Conservation (phyloP, 495 filamentous ascomycete genomes). For the Aspergillus biplanus region DNA sequence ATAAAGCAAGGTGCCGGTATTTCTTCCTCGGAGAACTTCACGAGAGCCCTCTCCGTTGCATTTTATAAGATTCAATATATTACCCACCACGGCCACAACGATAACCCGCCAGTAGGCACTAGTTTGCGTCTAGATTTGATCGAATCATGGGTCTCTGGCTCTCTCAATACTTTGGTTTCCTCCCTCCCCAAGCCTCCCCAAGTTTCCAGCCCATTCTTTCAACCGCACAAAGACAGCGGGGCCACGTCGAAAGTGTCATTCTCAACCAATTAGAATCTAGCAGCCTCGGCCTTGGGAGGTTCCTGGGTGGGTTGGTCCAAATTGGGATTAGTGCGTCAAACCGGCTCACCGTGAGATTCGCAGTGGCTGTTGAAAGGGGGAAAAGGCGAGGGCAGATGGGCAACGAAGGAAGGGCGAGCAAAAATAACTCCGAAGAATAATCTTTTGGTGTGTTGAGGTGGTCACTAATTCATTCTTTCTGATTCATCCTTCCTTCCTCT, state of each 20-base stretch:
- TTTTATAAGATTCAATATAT: no score
- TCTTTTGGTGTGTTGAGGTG: neutral
- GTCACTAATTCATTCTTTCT: neutral
- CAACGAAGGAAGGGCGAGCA: neutral
- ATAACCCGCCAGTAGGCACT: no score
- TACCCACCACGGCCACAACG: no score
- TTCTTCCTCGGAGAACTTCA: no score
- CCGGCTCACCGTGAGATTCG: conserved; percentile 12
- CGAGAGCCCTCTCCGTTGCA: no score
- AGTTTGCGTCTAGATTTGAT: no score
- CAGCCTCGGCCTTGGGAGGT: neutral
- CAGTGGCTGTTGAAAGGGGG: neutral
- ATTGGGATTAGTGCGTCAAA: neutral
- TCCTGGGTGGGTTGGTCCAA: neutral
- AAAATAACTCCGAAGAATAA: neutral
- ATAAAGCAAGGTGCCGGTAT: no score
- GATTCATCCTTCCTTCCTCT: neutral
- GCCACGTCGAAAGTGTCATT: neutral
- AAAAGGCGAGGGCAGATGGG: neutral
- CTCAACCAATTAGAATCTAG: conserved; percentile 13
- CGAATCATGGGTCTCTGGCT: no score
- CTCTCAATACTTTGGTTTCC: no score
- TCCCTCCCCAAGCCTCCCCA: no score
- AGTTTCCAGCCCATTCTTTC: neutral
- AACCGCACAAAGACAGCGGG: neutral